phyloP scores from a whole-genome alignment of 116 monocot species.

The Trichopus zeylanicus region DNA sequence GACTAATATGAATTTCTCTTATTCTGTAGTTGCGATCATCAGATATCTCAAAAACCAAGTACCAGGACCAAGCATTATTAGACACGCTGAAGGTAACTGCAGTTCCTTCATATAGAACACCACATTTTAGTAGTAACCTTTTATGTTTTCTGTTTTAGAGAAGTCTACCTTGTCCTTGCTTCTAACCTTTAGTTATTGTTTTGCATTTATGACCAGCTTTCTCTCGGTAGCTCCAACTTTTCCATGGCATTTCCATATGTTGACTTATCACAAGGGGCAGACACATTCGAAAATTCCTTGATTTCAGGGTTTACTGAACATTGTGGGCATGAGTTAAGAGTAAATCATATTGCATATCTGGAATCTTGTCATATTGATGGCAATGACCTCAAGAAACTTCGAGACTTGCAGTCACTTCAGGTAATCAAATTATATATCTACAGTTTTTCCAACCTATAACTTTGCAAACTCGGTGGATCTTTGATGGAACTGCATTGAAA shows the following conservation, averaged over 20 bases:
- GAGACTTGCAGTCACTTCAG: conserved; percentile 37
- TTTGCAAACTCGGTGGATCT: neutral
- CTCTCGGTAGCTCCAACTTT: conserved; percentile 64
- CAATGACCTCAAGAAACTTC: conserved; percentile 43
- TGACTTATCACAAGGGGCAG: conserved; percentile 38
- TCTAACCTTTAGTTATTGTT: neutral
- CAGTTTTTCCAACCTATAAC: neutral
- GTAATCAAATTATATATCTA: conserved; percentile 25
- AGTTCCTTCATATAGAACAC: neutral
- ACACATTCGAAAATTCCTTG: conserved; percentile 51
- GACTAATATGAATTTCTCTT: conserved; percentile 1
- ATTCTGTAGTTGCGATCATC: conserved; percentile 60
- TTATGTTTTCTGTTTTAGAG: neutral
- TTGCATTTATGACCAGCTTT: conserved; percentile 27
- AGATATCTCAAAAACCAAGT: conserved; percentile 49
- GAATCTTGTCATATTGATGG: conserved; percentile 53
- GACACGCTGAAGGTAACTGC: conserved; percentile 57
- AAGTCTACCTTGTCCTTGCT: neutral
- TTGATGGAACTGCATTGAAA: neutral
- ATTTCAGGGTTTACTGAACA: conserved; percentile 55
- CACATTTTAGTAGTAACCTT: neutral
- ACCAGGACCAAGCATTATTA: conserved; percentile 46
- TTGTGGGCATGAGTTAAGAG: conserved; percentile 45
- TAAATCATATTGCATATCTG: conserved; percentile 40
- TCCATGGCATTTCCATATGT: conserved; percentile 92